Percentiles rank a stretch among this genome's conserved stretches.
Evolutionary conservation across 2,329 filamentous ascomycete genomes (phyloP).

Genomic region (Calonectria leucothoes): DNA sequence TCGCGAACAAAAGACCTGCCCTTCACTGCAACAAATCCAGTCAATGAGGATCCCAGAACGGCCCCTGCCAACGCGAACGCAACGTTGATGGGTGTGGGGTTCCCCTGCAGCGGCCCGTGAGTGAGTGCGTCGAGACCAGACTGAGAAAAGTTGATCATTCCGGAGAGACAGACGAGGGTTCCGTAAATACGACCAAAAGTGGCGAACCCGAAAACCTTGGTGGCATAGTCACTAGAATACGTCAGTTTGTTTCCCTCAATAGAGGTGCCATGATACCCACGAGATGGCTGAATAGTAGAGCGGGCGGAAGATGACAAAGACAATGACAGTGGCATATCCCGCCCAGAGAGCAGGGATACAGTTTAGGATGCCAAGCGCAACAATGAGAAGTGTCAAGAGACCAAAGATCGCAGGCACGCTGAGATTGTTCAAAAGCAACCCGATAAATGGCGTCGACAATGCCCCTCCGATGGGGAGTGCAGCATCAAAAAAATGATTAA

Average conservation of each 20-base stretch:
- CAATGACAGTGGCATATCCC: constrained; percentile 73
- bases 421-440: constrained; percentile 73
- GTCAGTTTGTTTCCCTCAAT: background rate
- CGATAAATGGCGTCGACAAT: constrained; percentile 77
- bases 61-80: background rate
- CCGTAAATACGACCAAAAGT: constrained; percentile 86
- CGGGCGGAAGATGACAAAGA: constrained; percentile 79
- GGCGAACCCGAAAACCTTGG: constrained; percentile 70
- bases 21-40: background rate
- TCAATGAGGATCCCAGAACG: background rate
- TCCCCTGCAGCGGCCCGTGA: constrained; percentile 38
- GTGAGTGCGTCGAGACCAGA: constrained; percentile 76
- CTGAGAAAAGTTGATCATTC: constrained; percentile 78
- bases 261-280: constrained; percentile 44
- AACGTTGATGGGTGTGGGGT: constrained; percentile 6
- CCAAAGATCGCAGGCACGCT: constrained; percentile 70
- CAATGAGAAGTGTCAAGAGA: constrained; percentile 69
- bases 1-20: background rate
- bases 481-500: constrained; percentile 58
- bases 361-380: constrained; percentile 70
- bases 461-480: constrained; percentile 77
- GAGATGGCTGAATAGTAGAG: constrained; percentile 83
- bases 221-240: background rate
- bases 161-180: constrained; percentile 78
- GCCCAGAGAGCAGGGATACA: constrained; percentile 71